phyloP scores from a whole-genome alignment of 176 grass and related monocot species.

The Zizania latifolia region DNA sequence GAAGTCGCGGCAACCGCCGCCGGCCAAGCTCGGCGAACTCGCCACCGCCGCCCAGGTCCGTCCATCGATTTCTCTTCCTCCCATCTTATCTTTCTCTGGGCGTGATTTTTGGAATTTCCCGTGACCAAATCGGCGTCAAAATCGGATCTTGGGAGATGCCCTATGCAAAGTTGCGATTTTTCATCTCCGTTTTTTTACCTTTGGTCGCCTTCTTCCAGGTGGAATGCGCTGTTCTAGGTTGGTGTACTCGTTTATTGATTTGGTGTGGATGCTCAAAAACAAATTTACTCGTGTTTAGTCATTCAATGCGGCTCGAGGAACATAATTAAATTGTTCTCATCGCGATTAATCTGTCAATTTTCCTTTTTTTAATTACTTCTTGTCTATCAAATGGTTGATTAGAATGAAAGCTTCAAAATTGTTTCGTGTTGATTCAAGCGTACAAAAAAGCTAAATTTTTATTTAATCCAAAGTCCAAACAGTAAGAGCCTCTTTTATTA shows the following conservation, averaged over 20 bases:
- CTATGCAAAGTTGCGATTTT: neutral
- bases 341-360: neutral
- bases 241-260: slow-evolving; percentile 9
- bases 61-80: neutral
- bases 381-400: neutral
- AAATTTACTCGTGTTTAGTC: neutral
- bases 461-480: neutral
- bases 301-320: neutral
- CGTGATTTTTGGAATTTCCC: neutral
- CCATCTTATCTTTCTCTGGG: neutral
- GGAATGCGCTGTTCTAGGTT: slow-evolving; percentile 2
- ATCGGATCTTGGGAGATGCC: slow-evolving; percentile 19
- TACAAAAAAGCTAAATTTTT: neutral
- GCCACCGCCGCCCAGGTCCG: slow-evolving; percentile 49
- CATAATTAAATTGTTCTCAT: neutral
- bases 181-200: neutral
- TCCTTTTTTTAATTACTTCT: neutral
- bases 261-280: neutral
- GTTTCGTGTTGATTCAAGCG: neutral
- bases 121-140: neutral
- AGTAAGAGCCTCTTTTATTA: neutral
- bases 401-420: neutral
- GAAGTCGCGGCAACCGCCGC: slow-evolving; percentile 22
- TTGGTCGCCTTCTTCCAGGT: neutral
- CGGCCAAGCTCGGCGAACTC: slow-evolving; percentile 76